Evolutionary conservation across 202 grass and related monocot species (phyloP), one percentile per base, ranked within the genome.

Genomic region (Brachypodium distachyon): DNA sequence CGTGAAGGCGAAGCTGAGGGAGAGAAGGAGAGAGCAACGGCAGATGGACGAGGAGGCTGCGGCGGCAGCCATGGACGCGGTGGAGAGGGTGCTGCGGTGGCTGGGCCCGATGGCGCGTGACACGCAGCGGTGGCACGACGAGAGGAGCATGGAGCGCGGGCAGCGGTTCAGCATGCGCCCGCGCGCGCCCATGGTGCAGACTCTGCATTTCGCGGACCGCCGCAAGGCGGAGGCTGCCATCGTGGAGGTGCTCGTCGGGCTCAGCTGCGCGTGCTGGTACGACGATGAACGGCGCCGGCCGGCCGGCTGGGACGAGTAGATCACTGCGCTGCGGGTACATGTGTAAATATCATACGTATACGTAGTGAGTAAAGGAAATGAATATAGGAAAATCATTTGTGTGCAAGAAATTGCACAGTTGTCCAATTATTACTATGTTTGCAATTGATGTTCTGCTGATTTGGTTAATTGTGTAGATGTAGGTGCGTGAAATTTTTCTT

Each of bases 91-190:
- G 58, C 82, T 94, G 62, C 77, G 79, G 62, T 94, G 94, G 94
- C 11, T 97, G 62, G 87, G 67, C 9, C 89, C 89, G 10, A 77
- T 97, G 87, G 95, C 91, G 40, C 72, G 29, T 57, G 95, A 90
- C 67, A 94, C 91, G 9, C 67, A 81, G 79, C 84, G 88, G 64
- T 97, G 94, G 94, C 85, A 88, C 34, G 89, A 92, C 62, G 94
- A 97, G 77, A 77, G 85, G 29, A 82, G 86, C 41, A 89, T 97
- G 84, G 95, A 97, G 50, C 84, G 82, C 48, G 72, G 56, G 80
- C 82, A 92, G 70, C 70, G 95, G 65, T 97, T 97, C 87, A 49
- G 74, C 67, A 82, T 73, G 55, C 64, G 31, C 9, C 84, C 94
- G 16, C 80, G 87, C 62, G 78, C 44, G 58, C 27, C 84, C 6